Base-by-base conservation (phyloP, 495 filamentous ascomycete species). In the Aspergillus avenaceus region DNA sequence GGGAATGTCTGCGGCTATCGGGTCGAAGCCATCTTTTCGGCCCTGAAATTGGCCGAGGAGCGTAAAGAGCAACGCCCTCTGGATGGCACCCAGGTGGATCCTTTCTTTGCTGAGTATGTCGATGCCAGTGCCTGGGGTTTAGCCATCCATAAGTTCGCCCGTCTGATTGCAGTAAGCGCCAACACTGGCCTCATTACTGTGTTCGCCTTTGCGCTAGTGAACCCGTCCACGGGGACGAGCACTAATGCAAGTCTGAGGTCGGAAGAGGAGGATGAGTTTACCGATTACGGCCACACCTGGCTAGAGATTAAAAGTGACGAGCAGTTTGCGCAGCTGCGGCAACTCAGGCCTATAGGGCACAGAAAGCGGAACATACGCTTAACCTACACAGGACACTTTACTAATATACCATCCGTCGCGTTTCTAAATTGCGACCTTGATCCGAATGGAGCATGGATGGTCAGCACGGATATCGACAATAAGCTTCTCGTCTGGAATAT, bases 1-100 rank as follows among this genome's bases (percentile, higher is more conserved):
- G 93, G 93, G 5, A 92, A 98, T 65, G 84, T 95, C 8, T 77
- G 86, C 28, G 90, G 82, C 4, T 96, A 91, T 64, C 83, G 87
- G 53, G 86, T 85, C 1, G 76, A 77, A 26, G 69, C 71, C 4
- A 80, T 87, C 4, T 67, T 64, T 24, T 73, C 69, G 4, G 71
- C 70, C 13, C 50, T 84, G 18, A 64, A 69, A 25, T 61, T 61
- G 45, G 63, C 65, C 16, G 49, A 45, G 8, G 53, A 53, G 28
- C 41, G 49, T 26, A 60, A 58, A 5, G 56, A 69, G 18, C 47
- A 53, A 6, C 50, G 52, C 9, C 66, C 63, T 4, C 51, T 66
- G 25, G 52, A 67, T 46, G 59, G 62, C 8, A 32, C 63, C 13
- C 57, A 66, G 45, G 55, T 73, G 13, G 61, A 66, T 42, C 75